phyloP scores from a whole-genome alignment of 2,329 filamentous ascomycete genomes.

The Leptosphaerulina australis region DNA sequence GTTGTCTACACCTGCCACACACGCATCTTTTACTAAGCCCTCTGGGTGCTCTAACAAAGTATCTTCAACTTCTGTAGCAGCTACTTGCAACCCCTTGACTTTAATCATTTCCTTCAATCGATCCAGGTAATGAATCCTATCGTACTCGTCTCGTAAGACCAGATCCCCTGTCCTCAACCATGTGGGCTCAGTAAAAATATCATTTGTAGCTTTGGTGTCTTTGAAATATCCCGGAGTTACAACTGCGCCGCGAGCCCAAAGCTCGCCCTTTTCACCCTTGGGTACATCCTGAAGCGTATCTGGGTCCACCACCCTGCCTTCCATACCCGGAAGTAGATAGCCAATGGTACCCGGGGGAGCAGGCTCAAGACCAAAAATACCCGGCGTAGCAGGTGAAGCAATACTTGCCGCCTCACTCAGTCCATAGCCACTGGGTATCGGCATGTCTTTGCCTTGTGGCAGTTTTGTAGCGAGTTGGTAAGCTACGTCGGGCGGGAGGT shows the following conservation, averaged over 20 bases:
- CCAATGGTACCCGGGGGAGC: constrained; percentile 34
- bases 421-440: constrained; percentile 38
- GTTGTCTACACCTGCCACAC: constrained; percentile 42
- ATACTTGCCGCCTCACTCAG: constrained; percentile 41
- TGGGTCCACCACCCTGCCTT: constrained; percentile 37
- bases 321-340: constrained; percentile 39
- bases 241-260: constrained; percentile 37
- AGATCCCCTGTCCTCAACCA: constrained; percentile 41
- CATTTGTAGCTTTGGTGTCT: constrained; percentile 34
- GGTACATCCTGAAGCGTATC: constrained; percentile 33
- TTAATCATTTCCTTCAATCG: constrained; percentile 55
- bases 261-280: constrained; percentile 34
- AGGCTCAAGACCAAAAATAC: constrained; percentile 34
- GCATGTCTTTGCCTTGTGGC: constrained; percentile 30
- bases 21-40: constrained; percentile 34
- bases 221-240: constrained; percentile 43
- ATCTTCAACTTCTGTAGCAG: constrained; percentile 57
- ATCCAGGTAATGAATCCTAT: constrained; percentile 44
- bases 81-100: constrained; percentile 58
- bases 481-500: constrained; percentile 39
- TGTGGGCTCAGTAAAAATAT: constrained; percentile 35
- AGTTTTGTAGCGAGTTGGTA: constrained; percentile 37
- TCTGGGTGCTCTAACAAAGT: constrained; percentile 51
- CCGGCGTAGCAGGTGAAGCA: constrained; percentile 29
- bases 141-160: constrained; percentile 33